Percentiles rank a stretch among this genome's conserved stretches.
phyloP scores from a whole-genome alignment of 1,284 basidiomycete species.

The Bothia castanella region DNA sequence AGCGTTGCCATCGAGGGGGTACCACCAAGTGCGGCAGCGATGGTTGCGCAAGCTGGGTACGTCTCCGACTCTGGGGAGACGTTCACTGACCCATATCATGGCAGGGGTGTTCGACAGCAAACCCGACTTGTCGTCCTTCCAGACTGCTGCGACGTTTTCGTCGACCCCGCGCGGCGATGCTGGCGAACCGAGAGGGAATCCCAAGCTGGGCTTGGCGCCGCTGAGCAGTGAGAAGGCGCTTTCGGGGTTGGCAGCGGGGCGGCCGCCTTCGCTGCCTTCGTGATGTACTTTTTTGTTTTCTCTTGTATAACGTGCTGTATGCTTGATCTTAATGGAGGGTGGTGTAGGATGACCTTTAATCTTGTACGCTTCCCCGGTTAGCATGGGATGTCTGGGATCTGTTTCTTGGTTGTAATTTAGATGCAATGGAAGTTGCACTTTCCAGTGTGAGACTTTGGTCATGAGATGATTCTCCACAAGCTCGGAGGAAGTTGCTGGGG shows the following conservation, averaged over 20 bases:
- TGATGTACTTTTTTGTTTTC: slow-evolving; percentile 5
- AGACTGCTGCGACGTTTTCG: slow-evolving; percentile 26
- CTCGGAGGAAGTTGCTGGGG: too few relatives aligned
- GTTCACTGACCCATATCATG: background rate
- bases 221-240: slow-evolving; percentile 34
- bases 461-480: too few relatives aligned
- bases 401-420: too few relatives aligned
- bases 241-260: slow-evolving; percentile 18
- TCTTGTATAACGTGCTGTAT: background rate
- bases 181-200: slow-evolving; percentile 31
- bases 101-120: slow-evolving; percentile 38
- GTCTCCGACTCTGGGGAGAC: slow-evolving; percentile 5
- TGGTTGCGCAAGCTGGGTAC: slow-evolving; percentile 38
- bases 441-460: too few relatives aligned
- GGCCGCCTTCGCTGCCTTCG: slow-evolving; percentile 20
- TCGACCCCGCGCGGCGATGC: slow-evolving; percentile 19
- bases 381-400: background rate
- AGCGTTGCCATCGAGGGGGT: slow-evolving; percentile 36
- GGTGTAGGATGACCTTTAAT: slow-evolving; percentile 12
- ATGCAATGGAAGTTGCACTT: too few relatives aligned
- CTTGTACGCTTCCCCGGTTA: background rate
- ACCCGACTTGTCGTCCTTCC: slow-evolving; percentile 34
- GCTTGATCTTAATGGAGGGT: slow-evolving; percentile 13
- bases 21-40: slow-evolving; percentile 40
- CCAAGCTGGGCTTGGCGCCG: slow-evolving; percentile 34